Base-by-base conservation (phyloP, 768 basidiomycete species). In the Ramaria rubella region DNA sequence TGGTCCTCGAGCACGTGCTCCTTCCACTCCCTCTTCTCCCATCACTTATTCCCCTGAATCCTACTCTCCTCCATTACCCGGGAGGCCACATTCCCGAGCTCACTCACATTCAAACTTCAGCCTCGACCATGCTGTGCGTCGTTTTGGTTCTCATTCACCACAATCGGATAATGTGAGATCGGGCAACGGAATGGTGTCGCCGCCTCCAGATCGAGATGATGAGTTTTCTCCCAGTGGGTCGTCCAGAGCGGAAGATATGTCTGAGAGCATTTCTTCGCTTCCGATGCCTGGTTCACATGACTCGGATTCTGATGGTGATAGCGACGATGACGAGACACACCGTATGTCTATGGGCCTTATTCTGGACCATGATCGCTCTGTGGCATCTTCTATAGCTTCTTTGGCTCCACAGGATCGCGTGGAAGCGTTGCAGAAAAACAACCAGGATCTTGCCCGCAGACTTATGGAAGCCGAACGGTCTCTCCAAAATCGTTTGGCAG, bases 381-480 rank as follows among this genome's bases (percentile, higher is more conserved):
- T 76, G 2, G 69, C 81, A 0, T 76, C 75, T 24, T 91, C 89
- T 4, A 84, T 79, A 0, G 78, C 77, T 2, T 90, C 89, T 1
- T 72, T 93, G 65, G 83, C 87, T 53, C 77, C 85, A 6, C 69
- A 79, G n/a, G 89, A 91, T 44, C 79, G 81, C 43, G 66, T 91
- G 23, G 88, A 90, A 15, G 85, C 80, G 5, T 68, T 94, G 59
- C 82, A 85, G 67, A 79, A 84, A 61, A 74, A 80, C 17, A 94
- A 94, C 60, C 70, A 74, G 2, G 93, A 94, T 31, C 71, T 94
- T n/a, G 75, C 76, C 26, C 75, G 83, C 62, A 91, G 90, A 68
- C 70, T 90, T 31, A 72, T 81, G 46, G 93, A 94, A 53, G 81
- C 82, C 1, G 90, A 94, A 64, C 73, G 79, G 43, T 81, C 79